Conservation (phyloP, 2,329 filamentous ascomycete species). For the Colletotrichum eremochloae region DNA sequence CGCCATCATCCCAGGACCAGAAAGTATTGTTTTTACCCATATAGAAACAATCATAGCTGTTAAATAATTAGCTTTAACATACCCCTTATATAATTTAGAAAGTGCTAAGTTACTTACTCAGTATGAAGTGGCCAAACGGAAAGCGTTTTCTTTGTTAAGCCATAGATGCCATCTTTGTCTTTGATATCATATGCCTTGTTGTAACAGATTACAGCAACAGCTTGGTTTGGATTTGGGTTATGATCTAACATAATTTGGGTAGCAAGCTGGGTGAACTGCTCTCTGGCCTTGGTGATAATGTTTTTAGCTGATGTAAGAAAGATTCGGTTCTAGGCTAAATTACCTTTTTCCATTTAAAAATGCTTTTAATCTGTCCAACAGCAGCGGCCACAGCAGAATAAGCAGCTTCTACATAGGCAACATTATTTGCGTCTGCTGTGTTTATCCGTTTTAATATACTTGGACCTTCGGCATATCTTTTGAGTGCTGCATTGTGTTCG, state of each 20-base stretch:
- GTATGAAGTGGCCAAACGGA: constrained; percentile 11
- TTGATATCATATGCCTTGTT: constrained; percentile 7
- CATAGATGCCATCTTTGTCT: constrained; percentile 3
- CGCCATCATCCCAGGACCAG: constrained; percentile 19
- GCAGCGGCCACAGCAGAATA: too few relatives aligned
- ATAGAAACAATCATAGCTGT: constrained; percentile 13
- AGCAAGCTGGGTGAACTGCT: constrained; percentile 11
- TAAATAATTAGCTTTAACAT: neutral
- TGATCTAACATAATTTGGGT: constrained; percentile 27
- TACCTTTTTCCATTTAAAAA: constrained; percentile 11
- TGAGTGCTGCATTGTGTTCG: neutral
- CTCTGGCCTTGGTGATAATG: neutral
- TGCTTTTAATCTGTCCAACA: neutral
- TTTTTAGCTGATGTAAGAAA: neutral
- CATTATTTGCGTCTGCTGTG: neutral
- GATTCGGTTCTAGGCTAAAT: too few relatives aligned
- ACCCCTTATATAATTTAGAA: neutral
- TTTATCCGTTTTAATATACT: neutral
- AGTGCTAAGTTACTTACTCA: neutral
- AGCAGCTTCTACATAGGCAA: neutral
- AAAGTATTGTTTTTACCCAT: constrained; percentile 15
- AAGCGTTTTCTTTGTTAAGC: constrained; percentile 5
- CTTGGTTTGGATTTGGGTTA: constrained; percentile 15
- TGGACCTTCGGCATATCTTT: neutral
- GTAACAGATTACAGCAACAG: constrained; percentile 24